Evolutionary conservation across 1,284 basidiomycete species (phyloP).

Genomic region (Puccinia coronata): DNA sequence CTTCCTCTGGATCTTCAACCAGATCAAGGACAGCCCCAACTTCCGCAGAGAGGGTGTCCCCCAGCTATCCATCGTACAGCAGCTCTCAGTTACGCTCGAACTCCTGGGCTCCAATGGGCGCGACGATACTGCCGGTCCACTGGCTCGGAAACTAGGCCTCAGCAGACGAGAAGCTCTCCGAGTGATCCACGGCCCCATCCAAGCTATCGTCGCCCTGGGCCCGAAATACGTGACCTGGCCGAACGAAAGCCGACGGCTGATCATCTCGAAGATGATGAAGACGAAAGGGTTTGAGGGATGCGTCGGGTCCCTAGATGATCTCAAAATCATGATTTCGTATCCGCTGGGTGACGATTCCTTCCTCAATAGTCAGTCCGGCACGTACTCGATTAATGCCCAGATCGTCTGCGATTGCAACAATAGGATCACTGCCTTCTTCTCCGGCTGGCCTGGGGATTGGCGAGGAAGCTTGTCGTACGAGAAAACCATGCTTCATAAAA

Average conservation of each 20-base stretch:
- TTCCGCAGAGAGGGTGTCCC: background rate
- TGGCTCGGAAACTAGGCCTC: background rate
- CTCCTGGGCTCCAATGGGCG: conserved; percentile 11
- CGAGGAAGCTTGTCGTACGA: conserved; percentile 6
- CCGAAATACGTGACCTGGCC: conserved; percentile 15
- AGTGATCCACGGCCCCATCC: background rate
- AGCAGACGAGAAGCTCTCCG: background rate
- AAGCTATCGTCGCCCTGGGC: background rate
- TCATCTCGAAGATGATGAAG: conserved; percentile 21
- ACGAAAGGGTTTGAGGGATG: conserved; percentile 19
- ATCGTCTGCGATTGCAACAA: conserved; percentile 27
- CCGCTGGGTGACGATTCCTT: background rate
- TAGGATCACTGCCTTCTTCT: conserved; percentile 25
- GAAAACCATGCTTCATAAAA: background rate
- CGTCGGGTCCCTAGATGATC: conserved; percentile 1
- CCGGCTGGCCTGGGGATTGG: conserved; percentile 12
- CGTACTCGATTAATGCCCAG: conserved; percentile 8
- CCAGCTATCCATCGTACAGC: conserved; percentile 2
- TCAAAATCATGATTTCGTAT: conserved; percentile 2
- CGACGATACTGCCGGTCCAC: background rate
- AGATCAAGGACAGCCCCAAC: conserved; percentile 11
- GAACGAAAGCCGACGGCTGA: background rate
- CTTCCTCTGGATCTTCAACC: conserved; percentile 29
- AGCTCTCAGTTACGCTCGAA: conserved; percentile 17
- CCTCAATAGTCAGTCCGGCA: background rate